Evolutionary conservation across 2,329 filamentous ascomycete genomes (phyloP).

Genomic region (Hirsutella minnesotensis): DNA sequence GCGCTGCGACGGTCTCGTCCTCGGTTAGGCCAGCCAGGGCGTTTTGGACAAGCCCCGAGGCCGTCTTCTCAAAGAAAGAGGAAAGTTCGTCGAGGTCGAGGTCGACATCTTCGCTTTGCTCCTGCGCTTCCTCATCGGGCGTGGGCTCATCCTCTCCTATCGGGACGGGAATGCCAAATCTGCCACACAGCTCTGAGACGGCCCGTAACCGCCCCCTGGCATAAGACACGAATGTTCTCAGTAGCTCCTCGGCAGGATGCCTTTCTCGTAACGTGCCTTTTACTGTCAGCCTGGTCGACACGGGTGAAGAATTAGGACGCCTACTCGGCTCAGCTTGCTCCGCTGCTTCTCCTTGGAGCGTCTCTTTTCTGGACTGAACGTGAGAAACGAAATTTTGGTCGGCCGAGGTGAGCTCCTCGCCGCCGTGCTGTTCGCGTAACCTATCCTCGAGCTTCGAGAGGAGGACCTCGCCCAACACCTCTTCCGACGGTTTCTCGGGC

Average conservation of each 20-base stretch:
- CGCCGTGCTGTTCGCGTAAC: constrained; percentile 21
- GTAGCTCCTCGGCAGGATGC: constrained; percentile 27
- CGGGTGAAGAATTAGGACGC: not conserved
- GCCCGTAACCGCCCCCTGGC: constrained; percentile 21
- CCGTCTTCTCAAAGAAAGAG: constrained; percentile 29
- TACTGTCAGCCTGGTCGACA: constrained; percentile 3
- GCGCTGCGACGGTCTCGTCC: constrained; percentile 6
- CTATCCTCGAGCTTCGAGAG: constrained; percentile 41
- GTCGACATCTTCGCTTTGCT: constrained; percentile 16
- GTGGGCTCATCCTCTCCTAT: constrained; percentile 13
- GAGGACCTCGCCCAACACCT: constrained; percentile 44
- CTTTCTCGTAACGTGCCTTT: constrained; percentile 21
- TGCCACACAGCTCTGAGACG: constrained; percentile 20
- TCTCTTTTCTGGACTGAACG: constrained; percentile 20
- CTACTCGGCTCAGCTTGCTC: constrained; percentile 8
- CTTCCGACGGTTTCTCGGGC: constrained; percentile 37
- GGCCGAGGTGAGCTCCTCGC: constrained; percentile 19
- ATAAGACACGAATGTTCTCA: constrained; percentile 21
- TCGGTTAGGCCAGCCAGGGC: constrained; percentile 25
- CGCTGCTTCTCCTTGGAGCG: constrained; percentile 17
- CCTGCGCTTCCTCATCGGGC: constrained; percentile 2
- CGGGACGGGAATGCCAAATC: constrained; percentile 23
- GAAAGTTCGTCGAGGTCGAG: constrained; percentile 28
- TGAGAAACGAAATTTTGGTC: constrained; percentile 22
- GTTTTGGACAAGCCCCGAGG: constrained; percentile 27